Conservation (phyloP, 176 grass and related monocot genomes). For the Lolium rigidum region DNA sequence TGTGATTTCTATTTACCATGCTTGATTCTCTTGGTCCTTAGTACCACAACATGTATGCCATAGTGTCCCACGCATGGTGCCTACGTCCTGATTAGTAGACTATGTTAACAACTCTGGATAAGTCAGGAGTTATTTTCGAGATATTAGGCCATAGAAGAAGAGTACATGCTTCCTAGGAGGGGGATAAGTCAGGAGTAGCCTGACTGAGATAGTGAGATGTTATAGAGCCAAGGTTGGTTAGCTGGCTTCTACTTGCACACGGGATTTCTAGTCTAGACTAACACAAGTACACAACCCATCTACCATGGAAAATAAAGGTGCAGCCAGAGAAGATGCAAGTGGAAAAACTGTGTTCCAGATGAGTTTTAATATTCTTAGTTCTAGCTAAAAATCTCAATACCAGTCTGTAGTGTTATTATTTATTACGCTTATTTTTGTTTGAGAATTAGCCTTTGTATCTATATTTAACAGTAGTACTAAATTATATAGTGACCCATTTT, state of each 20-base stretch:
- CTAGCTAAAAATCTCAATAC: no score
- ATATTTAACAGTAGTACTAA: not conserved
- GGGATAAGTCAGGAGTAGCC: no score
- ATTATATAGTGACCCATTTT: not conserved
- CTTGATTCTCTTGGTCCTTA: slow-evolving; percentile 13
- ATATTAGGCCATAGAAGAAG: no score
- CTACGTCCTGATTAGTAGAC: no score
- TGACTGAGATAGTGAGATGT: no score
- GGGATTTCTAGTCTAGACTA: not conserved
- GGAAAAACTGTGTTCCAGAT: not conserved
- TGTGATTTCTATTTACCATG: not conserved
- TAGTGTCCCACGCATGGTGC: not conserved
- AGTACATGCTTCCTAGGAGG: no score
- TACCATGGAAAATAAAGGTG: not conserved
- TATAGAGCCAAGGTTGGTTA: no score
- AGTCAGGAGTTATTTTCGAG: no score
- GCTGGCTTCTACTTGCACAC: not conserved
- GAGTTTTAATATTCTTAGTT: not conserved
- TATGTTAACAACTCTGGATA: no score
- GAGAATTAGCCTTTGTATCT: not conserved
- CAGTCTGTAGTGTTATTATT: no score
- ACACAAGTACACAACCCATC: not conserved
- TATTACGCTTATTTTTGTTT: not conserved
- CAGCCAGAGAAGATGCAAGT: slow-evolving; percentile 10
- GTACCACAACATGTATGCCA: slow-evolving; percentile 22